Percentiles rank a stretch among this genome's conserved stretches.
phyloP scores from a whole-genome alignment of 441 rosid species.

The Aleurites moluccanus region DNA sequence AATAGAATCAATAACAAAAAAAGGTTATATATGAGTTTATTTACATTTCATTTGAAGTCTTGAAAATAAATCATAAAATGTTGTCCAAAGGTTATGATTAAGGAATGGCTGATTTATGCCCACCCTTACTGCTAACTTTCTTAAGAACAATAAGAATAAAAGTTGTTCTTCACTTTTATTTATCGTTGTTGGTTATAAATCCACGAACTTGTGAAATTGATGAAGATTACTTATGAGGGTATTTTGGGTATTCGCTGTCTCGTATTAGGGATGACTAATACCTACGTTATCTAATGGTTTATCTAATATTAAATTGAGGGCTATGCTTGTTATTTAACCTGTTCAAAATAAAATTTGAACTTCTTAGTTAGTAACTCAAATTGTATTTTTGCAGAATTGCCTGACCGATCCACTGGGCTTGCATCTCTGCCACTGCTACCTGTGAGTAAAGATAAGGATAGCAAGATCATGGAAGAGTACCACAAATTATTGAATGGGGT shows the following conservation, averaged over 20 bases:
- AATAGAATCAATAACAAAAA: neutral
- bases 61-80: neutral
- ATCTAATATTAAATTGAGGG: too few relatives aligned
- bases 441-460: slow-evolving; percentile 55
- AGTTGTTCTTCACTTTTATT: neutral
- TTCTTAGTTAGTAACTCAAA: neutral
- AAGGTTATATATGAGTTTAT: neutral
- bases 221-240: neutral
- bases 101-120: too few relatives aligned
- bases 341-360: neutral
- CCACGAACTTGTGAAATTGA: neutral
- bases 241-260: neutral
- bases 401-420: slow-evolving; percentile 54
- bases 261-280: neutral
- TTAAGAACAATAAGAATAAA: neutral
- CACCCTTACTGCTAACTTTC: too few relatives aligned
- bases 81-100: too few relatives aligned
- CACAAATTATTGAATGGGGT: slow-evolving; percentile 71
- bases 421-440: slow-evolving; percentile 44
- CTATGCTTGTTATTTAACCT: neutral
- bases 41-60: neutral
- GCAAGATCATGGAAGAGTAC: slow-evolving; percentile 70
- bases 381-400: slow-evolving; percentile 55
- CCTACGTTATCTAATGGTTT: neutral
- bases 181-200: neutral